Conservation (phyloP, 139 green algal species). For the Parachlorella kessleri region DNA sequence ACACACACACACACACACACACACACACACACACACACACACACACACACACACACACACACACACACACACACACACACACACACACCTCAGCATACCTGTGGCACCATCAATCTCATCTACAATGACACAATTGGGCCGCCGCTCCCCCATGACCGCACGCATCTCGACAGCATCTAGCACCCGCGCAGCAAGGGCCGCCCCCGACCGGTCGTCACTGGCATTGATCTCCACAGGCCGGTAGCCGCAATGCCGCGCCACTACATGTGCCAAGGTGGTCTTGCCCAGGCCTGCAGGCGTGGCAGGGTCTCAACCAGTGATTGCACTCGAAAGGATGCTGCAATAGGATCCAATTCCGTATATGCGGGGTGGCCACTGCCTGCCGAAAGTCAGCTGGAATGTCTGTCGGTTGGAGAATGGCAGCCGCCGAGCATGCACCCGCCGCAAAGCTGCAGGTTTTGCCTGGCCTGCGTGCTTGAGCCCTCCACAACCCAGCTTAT, state of each 20-base stretch:
- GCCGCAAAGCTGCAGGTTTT: no score
- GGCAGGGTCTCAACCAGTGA: no score
- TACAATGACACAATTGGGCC: constrained; percentile 92
- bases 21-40: not conserved
- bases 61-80: not conserved
- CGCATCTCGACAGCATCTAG: constrained; percentile 82
- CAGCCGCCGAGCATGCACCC: no score
- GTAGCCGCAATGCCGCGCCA: constrained; percentile 94
- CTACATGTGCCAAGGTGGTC: constrained; percentile 95
- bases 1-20: no score
- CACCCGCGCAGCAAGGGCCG: constrained; percentile 64
- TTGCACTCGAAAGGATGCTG: no score
- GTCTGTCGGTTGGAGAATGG: no score
- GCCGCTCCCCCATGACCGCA: constrained; percentile 40
- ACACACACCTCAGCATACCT: constrained; percentile 17
- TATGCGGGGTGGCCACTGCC: no score
- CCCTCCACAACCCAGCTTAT: no score
- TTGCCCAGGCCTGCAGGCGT: constrained; percentile 97
- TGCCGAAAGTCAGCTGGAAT: no score
- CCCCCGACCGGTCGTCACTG: constrained; percentile 84
- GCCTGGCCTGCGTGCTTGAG: no score
- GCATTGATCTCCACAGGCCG: constrained; percentile 95
- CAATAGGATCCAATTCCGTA: no score
- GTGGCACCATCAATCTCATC: constrained; percentile 95
- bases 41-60: not conserved